Evolutionary conservation across 176 grass and related monocot species (phyloP).

Genomic region (Rhipidocladum racemiflorum): DNA sequence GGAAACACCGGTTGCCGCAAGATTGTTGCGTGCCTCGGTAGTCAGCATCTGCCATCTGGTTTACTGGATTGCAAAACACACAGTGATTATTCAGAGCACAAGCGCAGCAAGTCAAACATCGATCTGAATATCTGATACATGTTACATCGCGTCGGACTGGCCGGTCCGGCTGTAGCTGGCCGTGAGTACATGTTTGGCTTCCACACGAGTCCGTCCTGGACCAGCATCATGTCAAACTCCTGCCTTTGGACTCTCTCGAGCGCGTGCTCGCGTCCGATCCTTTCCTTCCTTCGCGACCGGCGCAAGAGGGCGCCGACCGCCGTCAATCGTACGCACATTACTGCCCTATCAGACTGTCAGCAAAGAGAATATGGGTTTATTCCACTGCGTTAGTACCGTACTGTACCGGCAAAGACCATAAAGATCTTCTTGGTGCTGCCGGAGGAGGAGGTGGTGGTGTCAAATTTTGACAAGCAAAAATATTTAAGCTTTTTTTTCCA

Average conservation of each 20-base stretch:
- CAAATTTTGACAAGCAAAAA: constrained; percentile 27
- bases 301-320: no score
- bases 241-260: neutral
- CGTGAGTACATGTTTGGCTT: constrained; percentile 6
- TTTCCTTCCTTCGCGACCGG: neutral
- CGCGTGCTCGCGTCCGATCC: neutral
- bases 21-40: neutral
- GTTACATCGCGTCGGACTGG: neutral
- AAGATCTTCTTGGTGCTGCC: neutral
- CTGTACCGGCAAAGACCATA: neutral
- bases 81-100: neutral
- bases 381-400: neutral
- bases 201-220: constrained; percentile 22
- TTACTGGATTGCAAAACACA: neutral
- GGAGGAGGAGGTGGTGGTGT: neutral
- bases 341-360: neutral
- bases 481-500: neutral
- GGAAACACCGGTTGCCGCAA: neutral
- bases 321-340: neutral
- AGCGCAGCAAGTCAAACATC: neutral
- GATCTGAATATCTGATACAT: neutral
- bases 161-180: neutral
- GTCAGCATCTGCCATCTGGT: no score
- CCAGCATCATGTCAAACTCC: neutral
- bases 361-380: neutral